Evolutionary conservation across 2,329 filamentous ascomycete genomes (phyloP).

Genomic region (Periconia macrospinosa): DNA sequence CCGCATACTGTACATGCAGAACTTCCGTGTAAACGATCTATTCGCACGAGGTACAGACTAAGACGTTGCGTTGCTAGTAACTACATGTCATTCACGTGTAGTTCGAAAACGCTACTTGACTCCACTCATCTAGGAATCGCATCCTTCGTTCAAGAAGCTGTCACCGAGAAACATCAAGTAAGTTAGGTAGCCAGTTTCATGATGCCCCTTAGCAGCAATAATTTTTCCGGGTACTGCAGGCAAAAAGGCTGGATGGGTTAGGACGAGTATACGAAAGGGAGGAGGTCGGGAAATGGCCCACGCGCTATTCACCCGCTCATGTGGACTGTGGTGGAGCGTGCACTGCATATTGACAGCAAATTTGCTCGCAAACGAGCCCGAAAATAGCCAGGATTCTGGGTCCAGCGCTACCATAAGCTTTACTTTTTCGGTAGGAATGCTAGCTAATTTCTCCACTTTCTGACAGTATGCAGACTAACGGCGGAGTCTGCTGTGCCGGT

Average conservation of each 20-base stretch:
- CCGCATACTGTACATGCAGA: constrained; percentile 28
- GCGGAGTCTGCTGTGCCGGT: constrained; percentile 1
- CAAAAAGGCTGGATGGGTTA: constrained; percentile 5
- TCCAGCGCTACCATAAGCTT: constrained; percentile 20
- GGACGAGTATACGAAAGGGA: background rate
- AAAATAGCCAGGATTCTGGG: constrained; percentile 28
- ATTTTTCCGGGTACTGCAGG: constrained; percentile 15
- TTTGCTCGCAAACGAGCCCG: constrained; percentile 18
- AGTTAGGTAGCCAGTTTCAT: constrained; percentile 14
- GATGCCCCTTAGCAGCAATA: constrained; percentile 8
- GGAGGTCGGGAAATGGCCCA: constrained; percentile 14
- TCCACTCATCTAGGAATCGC: background rate
- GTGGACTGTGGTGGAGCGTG: constrained; percentile 17
- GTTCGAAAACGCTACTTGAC: background rate
- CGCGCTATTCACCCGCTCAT: constrained; percentile 19
- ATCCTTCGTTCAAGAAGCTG: constrained; percentile 1
- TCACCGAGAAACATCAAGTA: constrained; percentile 8
- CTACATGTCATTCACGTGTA: too few species aligned
- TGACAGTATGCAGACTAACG: constrained; percentile 15
- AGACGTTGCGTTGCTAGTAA: background rate
- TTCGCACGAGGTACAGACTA: constrained; percentile 21
- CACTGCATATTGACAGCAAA: constrained; percentile 29
- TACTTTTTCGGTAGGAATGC: constrained; percentile 33
- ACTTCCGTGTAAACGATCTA: constrained; percentile 32
- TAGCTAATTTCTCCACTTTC: constrained; percentile 34